Base-by-base conservation (phyloP, 108 stramenopile species). In the Parietichytrium sp. region DNA sequence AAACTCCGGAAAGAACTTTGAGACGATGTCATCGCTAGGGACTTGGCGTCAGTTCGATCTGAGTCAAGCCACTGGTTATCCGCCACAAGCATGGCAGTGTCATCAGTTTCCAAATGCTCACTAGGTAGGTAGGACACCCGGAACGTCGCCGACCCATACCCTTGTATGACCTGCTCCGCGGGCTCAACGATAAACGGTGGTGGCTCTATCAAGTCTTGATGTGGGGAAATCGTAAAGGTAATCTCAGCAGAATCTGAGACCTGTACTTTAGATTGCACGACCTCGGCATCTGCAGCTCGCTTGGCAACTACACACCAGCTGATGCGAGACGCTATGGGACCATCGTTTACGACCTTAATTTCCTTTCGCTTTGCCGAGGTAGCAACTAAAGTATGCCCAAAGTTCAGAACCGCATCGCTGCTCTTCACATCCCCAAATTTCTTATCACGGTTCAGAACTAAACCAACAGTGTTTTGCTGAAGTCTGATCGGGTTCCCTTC, bases 401-500 rank as follows among this genome's bases (percentile, higher is more conserved):
- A 72, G 18, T 72, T 30, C 20, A 72, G 38, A n/a, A n/a, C n/a
- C n/a, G n/a, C n/a, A n/a, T n/a, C n/a, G n/a, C n/a, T n/a, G n/a
- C n/a, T n/a, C 29, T 38, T 72, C 4, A 4, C 15, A 23, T 72
- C 55, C 15, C 16, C 55, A 13, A 42, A 4, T 16, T 23, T 30
- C 55, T 72, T 72, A n/a, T n/a, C n/a, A n/a, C n/a, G n/a, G 80
- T 84, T 78, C n/a, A n/a, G n/a, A 4, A 72, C 55, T 3, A 86
- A 77, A 4, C 86, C 86, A 6, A 85, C 79, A n/a, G 84, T 78
- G 77, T 85, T 83, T 29, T 30, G 18, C n/a, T 61, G 78, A 3
- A 86, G 84, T 2, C 82, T 83, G 16, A 86, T 45, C 2, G 86
- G 86, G 20, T 78, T 86, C 8, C 88, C 88, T 16, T 45, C 50